Percentiles rank a stretch among this genome's conserved stretches.
These are phyloP conservation scores for Geranium incanum DNA, from an alignment of 441 rosid genomes.

Conservation along the genomic window DNA sequence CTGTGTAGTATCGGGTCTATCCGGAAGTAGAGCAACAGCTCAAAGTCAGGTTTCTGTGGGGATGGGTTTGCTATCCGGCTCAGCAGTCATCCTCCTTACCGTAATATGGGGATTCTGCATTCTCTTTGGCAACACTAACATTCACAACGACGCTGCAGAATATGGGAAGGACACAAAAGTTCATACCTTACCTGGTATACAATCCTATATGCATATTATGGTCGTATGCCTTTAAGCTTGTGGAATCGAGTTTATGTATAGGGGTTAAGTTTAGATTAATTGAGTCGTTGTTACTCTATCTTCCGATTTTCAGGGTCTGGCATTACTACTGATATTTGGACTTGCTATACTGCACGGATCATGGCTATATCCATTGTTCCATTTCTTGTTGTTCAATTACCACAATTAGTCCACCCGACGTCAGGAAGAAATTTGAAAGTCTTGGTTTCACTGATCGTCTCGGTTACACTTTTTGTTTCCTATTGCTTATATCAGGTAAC, in stretches of 20 bases:
- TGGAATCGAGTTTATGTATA: too few relatives aligned
- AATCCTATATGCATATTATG: not conserved
- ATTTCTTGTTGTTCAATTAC: conserved; percentile 4
- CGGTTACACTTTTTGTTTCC: not conserved
- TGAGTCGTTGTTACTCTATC: too few relatives aligned
- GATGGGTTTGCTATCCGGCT: conserved; percentile 92
- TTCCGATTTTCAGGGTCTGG: not conserved
- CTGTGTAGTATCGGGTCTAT: conserved; percentile 74
- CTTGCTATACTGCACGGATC: conserved; percentile 7
- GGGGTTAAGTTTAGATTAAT: too few relatives aligned
- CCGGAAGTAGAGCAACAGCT: conserved; percentile 63
- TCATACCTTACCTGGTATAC: conserved; percentile 52
- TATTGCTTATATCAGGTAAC: conserved; percentile 7
- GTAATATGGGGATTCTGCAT: conserved; percentile 86
- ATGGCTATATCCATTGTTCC: conserved; percentile 6
- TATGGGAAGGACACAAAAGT: conserved; percentile 46
- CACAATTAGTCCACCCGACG: conserved; percentile 4
- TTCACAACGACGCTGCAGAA: conserved; percentile 38
- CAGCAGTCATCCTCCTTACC: conserved; percentile 90
- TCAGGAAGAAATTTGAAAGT: not conserved
- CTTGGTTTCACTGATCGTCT: conserved; percentile 1
- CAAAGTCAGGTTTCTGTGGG: conserved; percentile 89
- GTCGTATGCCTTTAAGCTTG: not conserved
- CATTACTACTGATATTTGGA: conserved; percentile 8
- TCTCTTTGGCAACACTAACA: conserved; percentile 70